These are phyloP conservation scores for Yamadazyma atlantica DNA, from an alignment of 1,139 yeast genomes.

Conservation along the genomic window DNA sequence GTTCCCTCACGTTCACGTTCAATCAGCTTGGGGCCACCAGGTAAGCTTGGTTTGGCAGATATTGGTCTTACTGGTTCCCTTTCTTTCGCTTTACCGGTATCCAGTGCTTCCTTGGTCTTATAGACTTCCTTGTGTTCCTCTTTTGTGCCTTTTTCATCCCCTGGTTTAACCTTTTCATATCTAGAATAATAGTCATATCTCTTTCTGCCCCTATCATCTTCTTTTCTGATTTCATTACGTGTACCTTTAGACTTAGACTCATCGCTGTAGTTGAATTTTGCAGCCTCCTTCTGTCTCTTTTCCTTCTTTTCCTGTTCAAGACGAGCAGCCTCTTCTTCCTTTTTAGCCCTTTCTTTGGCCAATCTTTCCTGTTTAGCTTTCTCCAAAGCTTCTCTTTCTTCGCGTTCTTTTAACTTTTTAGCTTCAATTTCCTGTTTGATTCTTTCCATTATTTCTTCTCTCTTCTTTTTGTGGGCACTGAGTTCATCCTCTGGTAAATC, in stretches of 20 bases:
- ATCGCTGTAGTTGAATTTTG: slow-evolving; percentile 24
- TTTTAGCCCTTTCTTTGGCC: slow-evolving; percentile 17
- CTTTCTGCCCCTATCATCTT: neutral
- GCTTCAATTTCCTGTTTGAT: slow-evolving; percentile 13
- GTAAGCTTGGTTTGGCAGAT: slow-evolving; percentile 3
- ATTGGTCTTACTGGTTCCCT: neutral
- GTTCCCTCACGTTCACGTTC: neutral
- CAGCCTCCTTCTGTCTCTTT: slow-evolving; percentile 12
- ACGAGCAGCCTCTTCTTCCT: slow-evolving; percentile 15
- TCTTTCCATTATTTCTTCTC: slow-evolving; percentile 19
- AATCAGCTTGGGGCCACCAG: neutral
- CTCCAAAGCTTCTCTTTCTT: slow-evolving; percentile 26
- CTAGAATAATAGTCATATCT: slow-evolving; percentile 25
- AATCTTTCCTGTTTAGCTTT: slow-evolving; percentile 16
- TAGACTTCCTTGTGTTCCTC: slow-evolving; percentile 7
- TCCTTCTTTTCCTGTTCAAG: slow-evolving; percentile 13
- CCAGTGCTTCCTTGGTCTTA: slow-evolving; percentile 1
- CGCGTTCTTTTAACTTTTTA: slow-evolving; percentile 7
- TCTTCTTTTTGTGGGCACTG: slow-evolving; percentile 20
- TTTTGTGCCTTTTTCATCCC: slow-evolving; percentile 2
- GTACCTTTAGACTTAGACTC: slow-evolving; percentile 12
- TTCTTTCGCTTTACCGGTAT: neutral
- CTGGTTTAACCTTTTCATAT: slow-evolving; percentile 13
- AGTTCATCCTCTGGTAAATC: slow-evolving; percentile 39
- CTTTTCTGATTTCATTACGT: slow-evolving; percentile 22